Base-by-base conservation (phyloP, 2,329 filamentous ascomycete genomes). In the Pseudopyrenochaeta lycopersici region DNA sequence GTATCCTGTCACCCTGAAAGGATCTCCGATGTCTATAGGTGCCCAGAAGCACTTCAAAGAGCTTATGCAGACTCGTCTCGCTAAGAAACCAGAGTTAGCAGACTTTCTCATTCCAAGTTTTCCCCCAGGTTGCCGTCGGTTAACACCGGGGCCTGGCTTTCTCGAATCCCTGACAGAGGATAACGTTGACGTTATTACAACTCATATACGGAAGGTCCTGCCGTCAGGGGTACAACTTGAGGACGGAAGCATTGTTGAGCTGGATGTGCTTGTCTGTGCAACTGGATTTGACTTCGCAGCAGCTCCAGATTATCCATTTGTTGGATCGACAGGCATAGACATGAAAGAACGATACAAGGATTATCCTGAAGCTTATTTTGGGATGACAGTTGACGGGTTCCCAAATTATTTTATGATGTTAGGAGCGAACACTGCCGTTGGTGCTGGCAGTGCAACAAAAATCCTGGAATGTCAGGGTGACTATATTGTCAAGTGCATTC, bases 101-200 rank as follows among this genome's bases (percentile, higher is more conserved):
- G 68, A 75, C 17, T 60, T 62, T 46, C 56, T 79, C 4, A 68
- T 74, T 39, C 77, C 77, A 1, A 56, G 56, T n/a, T 79, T 78
- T 54, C 60, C 74, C 0, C 39, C 49, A 11, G 56, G 56, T 15
- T 57, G 68, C 50, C 66, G 77, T 5, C 43, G 77, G n/a, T 67
- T 79, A 42, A 79, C 77, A 1, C 78, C 77, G 1, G 80, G 80
- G 1, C 78, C 80, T 56, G 77, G 77, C 10, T 81, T 80, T 57
- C 75, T 83, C 9, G 78, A 82, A 59, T 77, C 80, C 4, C 66
- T 80, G 12, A 61, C 67, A 5, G 30, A 75, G 12, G 60, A 67
- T 0, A 80, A 77, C 54, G 72, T 71, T 7, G 60, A 58, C 33
- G 67, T 67, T n/a, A 54, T 72, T 4, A 72, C 74, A 31, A 48